Base-by-base conservation (phyloP, 2,329 filamentous ascomycete species). In the Cyphellophora attinorum region DNA sequence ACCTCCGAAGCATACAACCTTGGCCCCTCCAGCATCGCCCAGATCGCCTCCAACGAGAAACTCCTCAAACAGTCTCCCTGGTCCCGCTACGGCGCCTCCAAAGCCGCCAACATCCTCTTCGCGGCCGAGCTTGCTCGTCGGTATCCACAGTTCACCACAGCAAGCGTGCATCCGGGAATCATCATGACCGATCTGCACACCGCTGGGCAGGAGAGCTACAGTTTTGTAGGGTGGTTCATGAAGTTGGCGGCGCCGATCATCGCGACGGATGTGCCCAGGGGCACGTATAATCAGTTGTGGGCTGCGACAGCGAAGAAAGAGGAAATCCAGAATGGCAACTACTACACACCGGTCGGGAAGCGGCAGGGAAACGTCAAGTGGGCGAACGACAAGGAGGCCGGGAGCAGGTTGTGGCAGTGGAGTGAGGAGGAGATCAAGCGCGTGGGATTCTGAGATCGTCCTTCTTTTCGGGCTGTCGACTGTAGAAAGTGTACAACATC, bases 141-240 rank as follows among this genome's bases (percentile, higher is more conserved):
- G 1, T 56, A 64, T 35, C 64, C 64, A 0, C 44, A 57, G 12
- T 31, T 49, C 25, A 57, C 55, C 14, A 58, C 60, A 14, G 56
- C 72, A 6, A 59, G 64, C 0, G 46, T 74, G 1, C 70, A 74
- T 35, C 70, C 70, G 0, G 70, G 70, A 2, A 49, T 61, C 3
- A 60, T 65, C 21, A 40, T 53, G 4, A 65, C 59, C 28, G 53
- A 56, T 6, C 34, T 66, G n/a, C 65, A 62, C 33, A 39, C 49
- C 5, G 44, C 57, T 5, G 45, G 51, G 3, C 53, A 49, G 27
- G 38, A 50, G 8, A 38, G 46, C 1, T 53, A 52, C 27, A 15
- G 41, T 0, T 3, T 54, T 1, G 39, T 54, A 12, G 15, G 14
- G 5, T 12, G 6, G 6, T 3, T 31, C n/a, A 16, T 31, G 12